These are phyloP conservation scores for Plasmodium yoelii DNA, from an alignment of 169 alveolate species.

Conservation along the genomic window DNA sequence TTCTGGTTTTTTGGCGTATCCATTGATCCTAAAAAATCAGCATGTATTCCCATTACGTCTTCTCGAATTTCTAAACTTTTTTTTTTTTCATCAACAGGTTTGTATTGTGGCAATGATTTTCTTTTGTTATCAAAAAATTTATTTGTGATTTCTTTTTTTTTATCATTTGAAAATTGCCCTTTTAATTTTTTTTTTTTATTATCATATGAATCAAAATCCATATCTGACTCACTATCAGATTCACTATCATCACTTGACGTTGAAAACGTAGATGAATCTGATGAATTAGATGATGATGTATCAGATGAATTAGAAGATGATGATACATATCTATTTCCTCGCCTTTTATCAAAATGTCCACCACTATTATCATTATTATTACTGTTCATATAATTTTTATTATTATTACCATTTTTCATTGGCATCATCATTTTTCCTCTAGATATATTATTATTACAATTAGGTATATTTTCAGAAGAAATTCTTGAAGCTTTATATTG, in stretches of 20 bases:
- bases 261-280: constrained; percentile 78
- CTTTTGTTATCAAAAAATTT: constrained; percentile 45
- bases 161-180: constrained; percentile 74
- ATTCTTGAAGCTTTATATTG: constrained; percentile 68
- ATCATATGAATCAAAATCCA: constrained; percentile 65
- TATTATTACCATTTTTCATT: constrained; percentile 34
- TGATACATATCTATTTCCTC: constrained; percentile 56
- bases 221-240: constrained; percentile 81
- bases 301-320: constrained; percentile 67
- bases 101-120: constrained; percentile 85
- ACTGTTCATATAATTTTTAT: constrained; percentile 1
- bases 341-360: constrained; percentile 47
- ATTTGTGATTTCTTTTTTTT: constrained; percentile 67
- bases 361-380: constrained; percentile 19
- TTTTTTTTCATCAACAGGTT: constrained; percentile 87
- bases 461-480: constrained; percentile 28
- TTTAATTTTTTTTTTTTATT: constrained; percentile 20
- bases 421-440: constrained; percentile 10
- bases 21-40: constrained; percentile 87
- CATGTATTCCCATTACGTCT: constrained; percentile 90
- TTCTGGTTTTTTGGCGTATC: constrained; percentile 79
- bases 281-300: constrained; percentile 59
- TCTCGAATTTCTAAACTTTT: constrained; percentile 83
- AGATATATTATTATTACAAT: constrained; percentile 26
- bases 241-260: constrained; percentile 85